Evolutionary conservation across 1,139 yeast genomes (phyloP).

Genomic region (Debaryomyces fabryi): DNA sequence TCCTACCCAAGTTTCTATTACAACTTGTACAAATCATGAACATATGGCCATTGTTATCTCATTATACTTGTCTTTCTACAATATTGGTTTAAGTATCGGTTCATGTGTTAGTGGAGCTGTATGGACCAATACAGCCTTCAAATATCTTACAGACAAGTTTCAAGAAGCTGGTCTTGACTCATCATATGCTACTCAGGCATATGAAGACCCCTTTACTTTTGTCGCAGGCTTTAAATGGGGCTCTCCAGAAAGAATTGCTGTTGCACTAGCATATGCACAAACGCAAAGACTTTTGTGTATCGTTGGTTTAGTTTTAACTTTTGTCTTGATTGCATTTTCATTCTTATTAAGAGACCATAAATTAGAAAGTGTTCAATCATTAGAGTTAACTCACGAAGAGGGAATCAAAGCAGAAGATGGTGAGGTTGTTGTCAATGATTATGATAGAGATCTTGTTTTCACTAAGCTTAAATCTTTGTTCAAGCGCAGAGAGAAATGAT

Average conservation of each 20-base stretch:
- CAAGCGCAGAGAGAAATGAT: neutral
- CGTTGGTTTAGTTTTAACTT: slow-evolving; percentile 58
- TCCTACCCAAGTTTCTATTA: slow-evolving; percentile 66
- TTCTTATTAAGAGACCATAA: slow-evolving; percentile 59
- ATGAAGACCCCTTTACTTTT: slow-evolving; percentile 54
- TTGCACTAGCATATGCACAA: slow-evolving; percentile 59
- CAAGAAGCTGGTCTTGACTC: slow-evolving; percentile 15
- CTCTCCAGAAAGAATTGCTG: slow-evolving; percentile 56
- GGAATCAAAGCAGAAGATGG: slow-evolving; percentile 30
- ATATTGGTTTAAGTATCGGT: slow-evolving; percentile 64
- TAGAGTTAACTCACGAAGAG: slow-evolving; percentile 23
- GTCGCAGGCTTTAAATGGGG: slow-evolving; percentile 57
- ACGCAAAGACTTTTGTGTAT: slow-evolving; percentile 61
- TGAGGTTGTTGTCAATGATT: slow-evolving; percentile 44
- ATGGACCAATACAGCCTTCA: slow-evolving; percentile 48
- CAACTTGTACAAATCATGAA: slow-evolving; percentile 63
- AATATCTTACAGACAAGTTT: slow-evolving; percentile 18
- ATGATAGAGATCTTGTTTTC: slow-evolving; percentile 35
- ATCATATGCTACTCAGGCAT: slow-evolving; percentile 49
- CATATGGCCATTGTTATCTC: slow-evolving; percentile 67
- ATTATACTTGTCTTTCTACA: slow-evolving; percentile 54
- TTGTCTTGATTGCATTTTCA: slow-evolving; percentile 47
- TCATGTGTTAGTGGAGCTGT: slow-evolving; percentile 62
- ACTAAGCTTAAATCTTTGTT: neutral
- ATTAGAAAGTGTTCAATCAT: slow-evolving; percentile 42